Percentiles rank a stretch among this genome's conserved stretches.
Evolutionary conservation across 805 yeast genomes (phyloP).

Genomic region (Candida silvicultrix): DNA sequence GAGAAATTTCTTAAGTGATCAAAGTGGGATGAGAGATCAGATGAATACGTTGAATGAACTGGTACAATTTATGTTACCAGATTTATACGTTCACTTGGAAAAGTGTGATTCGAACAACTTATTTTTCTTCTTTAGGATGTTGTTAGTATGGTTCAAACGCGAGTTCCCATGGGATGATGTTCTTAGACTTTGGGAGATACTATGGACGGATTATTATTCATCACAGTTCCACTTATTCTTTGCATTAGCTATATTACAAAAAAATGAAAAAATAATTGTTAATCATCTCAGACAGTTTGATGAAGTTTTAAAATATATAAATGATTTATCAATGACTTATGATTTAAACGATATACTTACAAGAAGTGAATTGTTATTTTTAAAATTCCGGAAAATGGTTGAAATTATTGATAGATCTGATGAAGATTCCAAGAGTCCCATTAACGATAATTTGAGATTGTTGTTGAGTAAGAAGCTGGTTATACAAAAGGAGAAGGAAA

Average conservation of each 20-base stretch:
- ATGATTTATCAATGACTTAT: slow-evolving; percentile 75
- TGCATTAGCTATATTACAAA: slow-evolving; percentile 84
- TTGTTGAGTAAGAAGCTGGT: slow-evolving; percentile 57
- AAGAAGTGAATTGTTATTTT: slow-evolving; percentile 79
- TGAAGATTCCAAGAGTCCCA: slow-evolving; percentile 19
- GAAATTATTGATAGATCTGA: slow-evolving; percentile 53
- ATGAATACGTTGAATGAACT: slow-evolving; percentile 78
- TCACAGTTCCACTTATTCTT: slow-evolving; percentile 86
- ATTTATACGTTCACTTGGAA: slow-evolving; percentile 73
- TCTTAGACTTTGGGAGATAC: slow-evolving; percentile 80
- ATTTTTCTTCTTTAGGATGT: slow-evolving; percentile 92
- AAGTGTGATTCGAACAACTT: slow-evolving; percentile 85
- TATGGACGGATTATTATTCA: slow-evolving; percentile 83
- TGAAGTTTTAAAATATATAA: slow-evolving; percentile 87
- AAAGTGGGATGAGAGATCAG: slow-evolving; percentile 88
- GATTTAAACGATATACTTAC: slow-evolving; percentile 71
- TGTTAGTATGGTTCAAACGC: slow-evolving; percentile 91
- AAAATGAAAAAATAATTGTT: slow-evolving; percentile 72
- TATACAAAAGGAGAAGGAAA: slow-evolving; percentile 49
- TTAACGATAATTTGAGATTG: slow-evolving; percentile 47
- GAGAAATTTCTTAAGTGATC: slow-evolving; percentile 85
- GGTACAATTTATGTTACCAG: slow-evolving; percentile 87
- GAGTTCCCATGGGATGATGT: slow-evolving; percentile 80
- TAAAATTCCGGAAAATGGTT: slow-evolving; percentile 74
- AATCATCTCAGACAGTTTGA: slow-evolving; percentile 75